Evolutionary conservation across 805 yeast species (phyloP), one percentile per base, ranked within the genome.

Genomic region (Candida michaelii): DNA sequence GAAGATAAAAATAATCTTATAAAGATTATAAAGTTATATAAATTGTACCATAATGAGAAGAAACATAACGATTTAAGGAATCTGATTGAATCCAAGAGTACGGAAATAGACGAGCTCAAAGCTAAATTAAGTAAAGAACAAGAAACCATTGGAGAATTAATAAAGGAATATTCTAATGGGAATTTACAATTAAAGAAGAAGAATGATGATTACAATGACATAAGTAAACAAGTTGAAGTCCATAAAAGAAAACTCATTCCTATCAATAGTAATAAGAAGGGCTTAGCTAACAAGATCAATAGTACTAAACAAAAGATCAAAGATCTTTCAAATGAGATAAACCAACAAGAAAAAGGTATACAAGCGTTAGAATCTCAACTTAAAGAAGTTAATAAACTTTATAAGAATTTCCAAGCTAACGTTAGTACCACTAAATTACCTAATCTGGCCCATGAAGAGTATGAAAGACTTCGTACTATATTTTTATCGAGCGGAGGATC

Each of bases 401-500:
- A 66, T 60, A 44, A 43, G 15, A 61, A 62, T 27, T 67, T 68
- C 36, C 63, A 63, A 38, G 49, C 52, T 8, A 59, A 56, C 27
- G 46, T 59, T 1, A 34, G 42, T 13, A 49, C 48, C 13, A 48
- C 52, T n/a, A 32, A 31, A 12, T 37, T 51, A 27, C 27, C 53
- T 2, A 23, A 41, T 1, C 79, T 72, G 9, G 83, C 79, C 37
- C 65, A 78, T 31, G 59, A 64, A 21, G 82, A 79, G 34, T 89
- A 88, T 58, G 80, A 80, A 31, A 17, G 44, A 1, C 63, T 88
- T 44, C 76, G 86, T 55, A 79, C 77, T 27, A 49, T 67, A 39
- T 87, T 76, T 51, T 61, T 85, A 40, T 65, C 77, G 24, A 63
- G 65, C 27, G 76, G 73, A 0, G 89, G 88, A 12, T 79, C 83